These are phyloP conservation scores for Eudorina sp. DNA, from an alignment of 139 green algal genomes.

Conservation along the genomic window DNA sequence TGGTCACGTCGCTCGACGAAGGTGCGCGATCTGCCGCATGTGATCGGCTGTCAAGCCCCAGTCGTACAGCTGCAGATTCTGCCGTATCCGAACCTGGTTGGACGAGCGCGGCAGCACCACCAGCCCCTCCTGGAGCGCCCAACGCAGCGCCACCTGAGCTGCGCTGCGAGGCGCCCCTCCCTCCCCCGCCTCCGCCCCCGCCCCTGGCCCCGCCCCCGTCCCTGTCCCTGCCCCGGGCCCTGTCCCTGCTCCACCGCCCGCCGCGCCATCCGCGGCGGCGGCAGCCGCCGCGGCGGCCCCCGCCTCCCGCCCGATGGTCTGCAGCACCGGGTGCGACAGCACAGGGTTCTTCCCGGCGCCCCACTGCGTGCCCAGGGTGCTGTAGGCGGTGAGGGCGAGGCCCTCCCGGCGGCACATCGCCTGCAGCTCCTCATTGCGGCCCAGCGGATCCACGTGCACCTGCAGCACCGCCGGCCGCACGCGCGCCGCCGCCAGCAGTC, in stretches of 20 bases:
- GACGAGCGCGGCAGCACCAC: slow-evolving; percentile 67
- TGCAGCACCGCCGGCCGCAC: slow-evolving; percentile 78
- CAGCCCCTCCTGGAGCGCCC: slow-evolving; percentile 78
- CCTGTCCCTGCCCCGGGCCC: background rate
- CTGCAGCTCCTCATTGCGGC: slow-evolving; percentile 48
- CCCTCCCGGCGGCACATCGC: slow-evolving; percentile 63
- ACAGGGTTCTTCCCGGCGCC: slow-evolving; percentile 44
- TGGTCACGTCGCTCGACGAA: slow-evolving; percentile 33
- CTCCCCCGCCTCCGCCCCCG: background rate
- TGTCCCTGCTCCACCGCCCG: background rate
- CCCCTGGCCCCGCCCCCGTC: slow-evolving; percentile 44
- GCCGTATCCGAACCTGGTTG: slow-evolving; percentile 56
- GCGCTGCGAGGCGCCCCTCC: background rate
- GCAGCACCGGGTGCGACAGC: slow-evolving; percentile 46
- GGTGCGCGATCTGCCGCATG: slow-evolving; percentile 68
- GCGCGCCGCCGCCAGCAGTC: slow-evolving; percentile 70
- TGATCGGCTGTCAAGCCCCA: slow-evolving; percentile 67
- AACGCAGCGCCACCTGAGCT: slow-evolving; percentile 76
- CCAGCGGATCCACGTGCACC: slow-evolving; percentile 52
- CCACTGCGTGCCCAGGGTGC: slow-evolving; percentile 81
- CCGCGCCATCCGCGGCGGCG: too few relatives aligned
- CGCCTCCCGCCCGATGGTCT: slow-evolving; percentile 18
- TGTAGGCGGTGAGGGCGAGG: slow-evolving; percentile 78
- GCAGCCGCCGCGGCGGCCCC: too few relatives aligned
- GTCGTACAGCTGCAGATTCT: slow-evolving; percentile 68